Percentiles rank a stretch among this genome's conserved stretches.
Conservation (phyloP, 306 rosid species). For the Quillaja saponaria region DNA sequence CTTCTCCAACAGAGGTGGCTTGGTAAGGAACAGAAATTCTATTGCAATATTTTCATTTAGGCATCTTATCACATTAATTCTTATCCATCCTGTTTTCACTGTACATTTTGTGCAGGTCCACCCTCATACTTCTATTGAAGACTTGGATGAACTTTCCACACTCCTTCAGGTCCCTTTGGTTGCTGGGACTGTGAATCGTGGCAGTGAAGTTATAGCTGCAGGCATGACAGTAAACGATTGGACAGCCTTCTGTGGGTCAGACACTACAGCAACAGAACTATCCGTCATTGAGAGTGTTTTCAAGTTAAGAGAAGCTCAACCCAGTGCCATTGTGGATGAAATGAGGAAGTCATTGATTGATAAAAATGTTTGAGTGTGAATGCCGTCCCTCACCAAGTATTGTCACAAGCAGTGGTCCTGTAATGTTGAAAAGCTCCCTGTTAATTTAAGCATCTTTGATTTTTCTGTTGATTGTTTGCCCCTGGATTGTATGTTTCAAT, state of each 20-base stretch:
- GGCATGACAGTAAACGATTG: constrained; percentile 90
- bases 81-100: background rate
- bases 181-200: constrained; percentile 88
- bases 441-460: constrained; percentile 9
- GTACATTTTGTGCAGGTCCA: constrained; percentile 62
- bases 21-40: constrained; percentile 52
- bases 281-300: constrained; percentile 87
- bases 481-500: background rate
- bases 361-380: constrained; percentile 53
- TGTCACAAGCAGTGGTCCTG: background rate
- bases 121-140: constrained; percentile 90
- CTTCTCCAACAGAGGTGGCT: constrained; percentile 86
- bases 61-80: background rate
- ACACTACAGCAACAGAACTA: constrained; percentile 92
- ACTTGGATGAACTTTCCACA: constrained; percentile 87
- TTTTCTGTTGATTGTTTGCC: constrained; percentile 9
- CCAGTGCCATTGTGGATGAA: constrained; percentile 81
- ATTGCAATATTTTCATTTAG: background rate
- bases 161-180: constrained; percentile 95
- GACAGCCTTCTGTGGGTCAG: constrained; percentile 94
- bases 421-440: background rate
- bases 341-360: constrained; percentile 89
- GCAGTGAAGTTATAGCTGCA: constrained; percentile 85
- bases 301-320: constrained; percentile 85
- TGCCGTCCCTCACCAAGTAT: background rate